Evolutionary conservation across 2,329 filamentous ascomycete genomes (phyloP).

Genomic region (Thermomyces lanuginosus): DNA sequence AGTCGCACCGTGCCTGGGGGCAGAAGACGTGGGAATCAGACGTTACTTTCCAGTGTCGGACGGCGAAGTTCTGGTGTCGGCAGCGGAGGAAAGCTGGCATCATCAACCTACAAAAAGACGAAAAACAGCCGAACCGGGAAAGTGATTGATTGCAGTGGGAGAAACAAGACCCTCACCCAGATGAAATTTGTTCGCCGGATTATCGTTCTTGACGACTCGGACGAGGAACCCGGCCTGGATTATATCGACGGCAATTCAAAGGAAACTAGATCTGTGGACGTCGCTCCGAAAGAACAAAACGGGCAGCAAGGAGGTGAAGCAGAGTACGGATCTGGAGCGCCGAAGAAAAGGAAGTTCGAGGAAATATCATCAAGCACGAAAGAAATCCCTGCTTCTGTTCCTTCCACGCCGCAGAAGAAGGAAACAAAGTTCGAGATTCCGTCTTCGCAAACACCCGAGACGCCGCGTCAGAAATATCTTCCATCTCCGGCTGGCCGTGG

Average conservation of each 20-base stretch:
- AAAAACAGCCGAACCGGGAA: slow-evolving; percentile 9
- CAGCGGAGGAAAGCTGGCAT: not conserved
- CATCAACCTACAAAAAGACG: slow-evolving; percentile 9
- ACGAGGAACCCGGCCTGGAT: slow-evolving; percentile 19
- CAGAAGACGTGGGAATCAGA: not conserved
- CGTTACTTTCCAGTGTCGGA: not conserved
- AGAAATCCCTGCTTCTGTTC: slow-evolving; percentile 3
- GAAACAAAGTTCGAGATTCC: slow-evolving; percentile 19
- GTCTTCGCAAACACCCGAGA: slow-evolving; percentile 29
- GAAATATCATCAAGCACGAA: no score
- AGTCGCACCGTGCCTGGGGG: not conserved
- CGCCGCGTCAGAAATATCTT: slow-evolving; percentile 21
- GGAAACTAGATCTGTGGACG: slow-evolving; percentile 3
- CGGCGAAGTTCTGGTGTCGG: slow-evolving; percentile 2
- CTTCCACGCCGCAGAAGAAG: slow-evolving; percentile 20
- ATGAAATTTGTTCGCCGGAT: slow-evolving; percentile 26
- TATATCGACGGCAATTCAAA: slow-evolving; percentile 15
- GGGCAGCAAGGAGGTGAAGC: not conserved
- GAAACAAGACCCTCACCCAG: slow-evolving; percentile 26
- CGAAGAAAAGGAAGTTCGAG: slow-evolving; percentile 12
- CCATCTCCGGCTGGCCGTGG: slow-evolving; percentile 20
- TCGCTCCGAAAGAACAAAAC: no score
- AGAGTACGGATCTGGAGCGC: slow-evolving; percentile 4
- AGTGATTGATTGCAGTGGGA: slow-evolving; percentile 12
- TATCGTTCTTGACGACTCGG: slow-evolving; percentile 16